Base-by-base conservation (phyloP, 441 rosid genomes). In the Mallotus repandus region DNA sequence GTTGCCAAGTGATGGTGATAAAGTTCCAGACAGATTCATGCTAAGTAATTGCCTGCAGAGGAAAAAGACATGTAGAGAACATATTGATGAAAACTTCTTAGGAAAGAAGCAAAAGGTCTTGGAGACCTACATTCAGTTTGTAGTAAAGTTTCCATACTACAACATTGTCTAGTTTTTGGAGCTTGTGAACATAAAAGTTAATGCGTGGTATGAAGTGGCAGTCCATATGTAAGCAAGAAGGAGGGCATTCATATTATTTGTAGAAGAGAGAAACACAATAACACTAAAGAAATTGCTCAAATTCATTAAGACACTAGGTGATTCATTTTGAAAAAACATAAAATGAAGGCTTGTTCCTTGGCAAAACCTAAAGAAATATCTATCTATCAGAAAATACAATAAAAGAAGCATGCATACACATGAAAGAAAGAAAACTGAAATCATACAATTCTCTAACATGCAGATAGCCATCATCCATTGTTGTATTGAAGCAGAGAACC, bases 371-470 rank as follows among this genome's bases (percentile, higher is more conserved):
- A 35, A 38, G 32, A 29, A 29, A 29, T 29, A 29, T 29, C 32
- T 29, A 29, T 1, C 32, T 25, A 25, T 25, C 1, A 64, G 50
- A 22, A 15, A 50, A 63, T 4, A 65, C 50, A 53, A 29, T 46
- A 10, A 63, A 55, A 54, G 32, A 29, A n/a, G 13, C 41, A 7
- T n/a, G 9, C 9, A 38, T 19, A 4, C 43, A 68, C 16, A 35
- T 1, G 54, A 12, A 74, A 67, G 54, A 10, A 18, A 60, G 7
- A 32, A 21, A 73, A 70, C 19, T 29, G 70, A 74, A 75, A 77
- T 68, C 83, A 55, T 85, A 96, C 99, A 96, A 75, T 83, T 93
- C 93, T 69, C 35, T 62, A 77, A 96, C 89, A 77, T 93, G 99
- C 12, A 82, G 91, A 88, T 89, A 96, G 76, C 92, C 89, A 80